These are phyloP conservation scores for Simmondsia chinensis DNA, from an alignment of 148 eudicot species.

Conservation along the genomic window DNA sequence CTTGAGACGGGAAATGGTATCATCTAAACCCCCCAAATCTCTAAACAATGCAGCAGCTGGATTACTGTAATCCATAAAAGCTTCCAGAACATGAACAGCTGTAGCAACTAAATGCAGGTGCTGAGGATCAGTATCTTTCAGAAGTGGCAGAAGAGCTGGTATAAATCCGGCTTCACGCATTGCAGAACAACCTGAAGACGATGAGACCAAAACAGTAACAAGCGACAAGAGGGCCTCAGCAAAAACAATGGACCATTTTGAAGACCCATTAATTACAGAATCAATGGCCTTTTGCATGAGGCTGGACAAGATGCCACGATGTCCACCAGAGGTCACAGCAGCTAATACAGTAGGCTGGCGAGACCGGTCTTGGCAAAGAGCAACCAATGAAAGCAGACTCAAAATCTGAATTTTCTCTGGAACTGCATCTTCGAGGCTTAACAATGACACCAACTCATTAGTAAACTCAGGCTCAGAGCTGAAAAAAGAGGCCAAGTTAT, in stretches of 20 bases:
- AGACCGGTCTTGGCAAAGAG: constrained; percentile 89
- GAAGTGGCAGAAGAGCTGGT: constrained; percentile 92
- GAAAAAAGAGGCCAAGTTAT: constrained; percentile 70
- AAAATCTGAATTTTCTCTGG: constrained; percentile 79
- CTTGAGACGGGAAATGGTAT: constrained; percentile 77
- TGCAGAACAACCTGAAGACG: constrained; percentile 92
- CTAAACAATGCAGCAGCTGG: constrained; percentile 98
- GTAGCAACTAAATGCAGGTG: constrained; percentile 90
- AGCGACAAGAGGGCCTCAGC: constrained; percentile 90
- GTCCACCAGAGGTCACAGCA: constrained; percentile 98
- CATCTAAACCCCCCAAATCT: constrained; percentile 96
- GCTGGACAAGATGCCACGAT: constrained; percentile 94
- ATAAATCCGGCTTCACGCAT: constrained; percentile 99
- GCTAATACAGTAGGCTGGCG: constrained; percentile 80
- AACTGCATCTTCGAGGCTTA: constrained; percentile 73
- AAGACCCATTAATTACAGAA: constrained; percentile 54
- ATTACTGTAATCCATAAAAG: constrained; percentile 98
- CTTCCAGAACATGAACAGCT: constrained; percentile 96
- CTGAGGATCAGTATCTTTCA: constrained; percentile 86
- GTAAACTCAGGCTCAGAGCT: constrained; percentile 90
- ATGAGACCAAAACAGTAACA: constrained; percentile 81
- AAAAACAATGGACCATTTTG: constrained; percentile 81
- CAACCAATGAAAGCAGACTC: constrained; percentile 76
- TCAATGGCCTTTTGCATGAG: constrained; percentile 97
- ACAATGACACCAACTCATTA: constrained; percentile 81